These are phyloP conservation scores for Zasmidium angulare DNA, from an alignment of 2,329 filamentous ascomycete genomes.

Conservation along the genomic window DNA sequence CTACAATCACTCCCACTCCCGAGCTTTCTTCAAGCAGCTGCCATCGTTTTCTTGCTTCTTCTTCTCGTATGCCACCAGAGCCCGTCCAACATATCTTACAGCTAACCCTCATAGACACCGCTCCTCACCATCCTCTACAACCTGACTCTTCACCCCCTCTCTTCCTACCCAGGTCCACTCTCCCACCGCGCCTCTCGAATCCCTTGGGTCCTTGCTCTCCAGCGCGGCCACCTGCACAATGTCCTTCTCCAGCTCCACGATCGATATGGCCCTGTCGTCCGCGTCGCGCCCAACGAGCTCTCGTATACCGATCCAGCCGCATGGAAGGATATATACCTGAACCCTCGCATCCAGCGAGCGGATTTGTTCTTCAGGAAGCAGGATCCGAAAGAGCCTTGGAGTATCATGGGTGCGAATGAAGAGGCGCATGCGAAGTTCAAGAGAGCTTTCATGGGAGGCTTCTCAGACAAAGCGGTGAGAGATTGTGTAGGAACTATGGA, in stretches of 20 bases:
- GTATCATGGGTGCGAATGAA: slow-evolving; percentile 3
- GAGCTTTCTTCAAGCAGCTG: background rate
- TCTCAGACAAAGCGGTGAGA: background rate
- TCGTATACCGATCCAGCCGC: slow-evolving; percentile 41
- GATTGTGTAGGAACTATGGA: background rate
- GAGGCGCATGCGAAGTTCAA: slow-evolving; percentile 6
- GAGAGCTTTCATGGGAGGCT: slow-evolving; percentile 6
- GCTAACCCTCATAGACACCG: background rate
- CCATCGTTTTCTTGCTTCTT: background rate
- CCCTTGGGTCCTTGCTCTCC: slow-evolving; percentile 5
- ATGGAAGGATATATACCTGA: slow-evolving; percentile 44
- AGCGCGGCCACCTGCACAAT: background rate
- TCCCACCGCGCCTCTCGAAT: slow-evolving; percentile 5
- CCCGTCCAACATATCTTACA: background rate
- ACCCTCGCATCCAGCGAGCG: slow-evolving; percentile 2
- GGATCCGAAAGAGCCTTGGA: background rate
- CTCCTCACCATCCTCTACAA: slow-evolving; percentile 25
- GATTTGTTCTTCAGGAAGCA: slow-evolving; percentile 2
- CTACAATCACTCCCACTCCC: background rate
- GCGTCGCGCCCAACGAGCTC: slow-evolving; percentile 49
- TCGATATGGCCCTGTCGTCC: slow-evolving; percentile 45
- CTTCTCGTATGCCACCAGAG: background rate
- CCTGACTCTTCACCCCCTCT: slow-evolving; percentile 47
- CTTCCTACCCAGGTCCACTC: slow-evolving; percentile 6
- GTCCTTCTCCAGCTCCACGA: slow-evolving; percentile 31